Percentiles rank a stretch among this genome's conserved stretches.
Evolutionary conservation across 73 alveolate species (phyloP).

Genomic region (Paramecium octaurelia): DNA sequence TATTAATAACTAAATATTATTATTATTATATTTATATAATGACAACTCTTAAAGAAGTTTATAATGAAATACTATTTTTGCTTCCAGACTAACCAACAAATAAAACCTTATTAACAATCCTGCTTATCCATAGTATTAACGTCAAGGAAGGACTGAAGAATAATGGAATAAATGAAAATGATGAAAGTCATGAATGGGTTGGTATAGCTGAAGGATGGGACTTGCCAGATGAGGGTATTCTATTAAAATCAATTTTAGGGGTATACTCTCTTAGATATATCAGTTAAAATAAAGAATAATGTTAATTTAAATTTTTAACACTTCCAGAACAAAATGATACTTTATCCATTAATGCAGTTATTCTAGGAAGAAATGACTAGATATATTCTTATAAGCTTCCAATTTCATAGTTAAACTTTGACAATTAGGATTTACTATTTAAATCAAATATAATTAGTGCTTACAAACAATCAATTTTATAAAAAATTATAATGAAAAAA

Average conservation of each 20-base stretch:
- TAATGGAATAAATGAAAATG: conserved; percentile 20
- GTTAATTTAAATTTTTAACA: neutral
- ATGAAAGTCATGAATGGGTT: neutral
- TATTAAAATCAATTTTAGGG: neutral
- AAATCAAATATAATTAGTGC: neutral
- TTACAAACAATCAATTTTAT: neutral
- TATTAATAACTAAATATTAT: neutral
- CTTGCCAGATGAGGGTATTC: neutral
- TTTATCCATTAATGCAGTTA: neutral
- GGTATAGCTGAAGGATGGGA: conserved; percentile 47
- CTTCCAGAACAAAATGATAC: neutral
- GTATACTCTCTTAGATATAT: conserved; percentile 6
- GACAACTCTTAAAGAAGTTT: neutral
- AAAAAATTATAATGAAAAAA: neutral
- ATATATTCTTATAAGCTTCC: neutral
- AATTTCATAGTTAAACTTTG: neutral
- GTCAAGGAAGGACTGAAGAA: neutral
- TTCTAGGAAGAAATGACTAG: neutral
- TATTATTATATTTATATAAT: neutral
- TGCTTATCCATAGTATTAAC: neutral
- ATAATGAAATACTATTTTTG: conserved; percentile 1
- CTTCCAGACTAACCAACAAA: conserved; percentile 37
- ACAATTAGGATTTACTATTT: neutral
- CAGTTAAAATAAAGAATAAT: neutral
- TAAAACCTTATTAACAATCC: neutral